Base-by-base conservation (phyloP, 2,329 filamentous ascomycete species). In the Gremmenia infestans region DNA sequence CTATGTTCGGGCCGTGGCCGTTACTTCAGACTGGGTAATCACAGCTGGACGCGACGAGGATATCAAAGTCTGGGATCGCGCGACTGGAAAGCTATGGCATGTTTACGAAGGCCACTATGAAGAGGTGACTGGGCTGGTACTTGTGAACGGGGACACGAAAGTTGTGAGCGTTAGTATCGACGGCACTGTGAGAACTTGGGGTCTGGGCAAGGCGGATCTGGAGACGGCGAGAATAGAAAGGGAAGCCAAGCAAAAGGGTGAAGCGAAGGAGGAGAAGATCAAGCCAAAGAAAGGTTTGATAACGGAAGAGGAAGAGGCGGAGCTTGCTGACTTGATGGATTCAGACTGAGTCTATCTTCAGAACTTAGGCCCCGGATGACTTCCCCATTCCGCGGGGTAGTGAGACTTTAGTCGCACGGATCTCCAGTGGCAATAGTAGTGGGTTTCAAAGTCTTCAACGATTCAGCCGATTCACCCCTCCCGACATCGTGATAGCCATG, bases 41-140 rank as follows among this genome's bases (percentile, higher is more conserved):
- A 97, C 94, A 1, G 92, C 88, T 1, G 96, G 94, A 55, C 80
- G 94, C 63, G 91, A 97, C 67, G 94, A 99, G 72, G 85, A 96
- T 65, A 79, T 99, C 56, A 88, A 95, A 65, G 81, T 97, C 8
- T 99, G 93, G 93, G 88, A 96, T 70, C 74, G 81, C 48, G 69
- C 83, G 58, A 86, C 83, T 8, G 90, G 89, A 4, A 84, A 87
- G 69, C 75, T 95, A 35, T 81, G 87, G 67, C 88, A 88, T 70
- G 81, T 81, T 7, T 85, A 93, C 58, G 80, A 83, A 39, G 94
- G 94, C 0, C 94, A 99, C 73, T 97, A 84, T 68, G 91, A 99
- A 68, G 94, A 97, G 72, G 87, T 99, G 14, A 97, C 91, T 1
- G 90, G 87, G 37, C 73, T 97, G 45, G 77, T 87, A 1, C 69